Conservation (phyloP, 1,284 basidiomycete genomes). For the Lentinula novae-zelandiae region DNA sequence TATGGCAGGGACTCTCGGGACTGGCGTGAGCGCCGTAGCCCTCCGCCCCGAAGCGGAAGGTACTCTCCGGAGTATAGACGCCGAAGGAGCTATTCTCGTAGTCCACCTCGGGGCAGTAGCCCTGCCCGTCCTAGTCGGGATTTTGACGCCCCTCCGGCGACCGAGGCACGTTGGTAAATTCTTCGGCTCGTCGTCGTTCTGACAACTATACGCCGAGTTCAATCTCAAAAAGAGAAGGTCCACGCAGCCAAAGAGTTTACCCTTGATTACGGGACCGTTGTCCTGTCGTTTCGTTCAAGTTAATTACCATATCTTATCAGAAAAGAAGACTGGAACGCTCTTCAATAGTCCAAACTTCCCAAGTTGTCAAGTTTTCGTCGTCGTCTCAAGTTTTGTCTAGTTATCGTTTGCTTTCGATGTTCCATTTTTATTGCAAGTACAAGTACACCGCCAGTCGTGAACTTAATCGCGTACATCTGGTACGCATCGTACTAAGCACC, state of each 20-base stretch:
- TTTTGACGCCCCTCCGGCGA: constrained; percentile 32
- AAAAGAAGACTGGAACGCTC: constrained; percentile 28
- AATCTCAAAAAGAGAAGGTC: no score
- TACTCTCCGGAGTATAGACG: constrained; percentile 73
- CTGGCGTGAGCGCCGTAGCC: constrained; percentile 64
- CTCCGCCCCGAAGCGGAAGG: constrained; percentile 51
- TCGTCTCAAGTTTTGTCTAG: constrained; percentile 30
- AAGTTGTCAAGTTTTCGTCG: constrained; percentile 29
- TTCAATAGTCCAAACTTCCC: constrained; percentile 28
- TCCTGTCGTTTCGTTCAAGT: constrained; percentile 3
- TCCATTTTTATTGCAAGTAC: constrained; percentile 36
- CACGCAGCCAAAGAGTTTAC: not conserved
- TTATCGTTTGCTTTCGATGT: constrained; percentile 31
- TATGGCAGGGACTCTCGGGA: constrained; percentile 48
- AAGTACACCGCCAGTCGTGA: constrained; percentile 22
- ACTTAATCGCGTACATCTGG: not conserved
- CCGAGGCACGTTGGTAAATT: constrained; percentile 45
- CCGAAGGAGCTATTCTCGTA: constrained; percentile 73
- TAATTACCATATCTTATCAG: constrained; percentile 20
- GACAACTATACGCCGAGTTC: not conserved
- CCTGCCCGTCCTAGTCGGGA: constrained; percentile 49
- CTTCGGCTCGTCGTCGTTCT: not conserved
- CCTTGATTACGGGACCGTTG: not conserved
- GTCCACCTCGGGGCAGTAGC: constrained; percentile 74
- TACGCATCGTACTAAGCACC: not conserved